A percentile compares a stretch with the other conserved stretches of the same genome.
Conservation (phyloP, 2,329 filamentous ascomycete species). For the Fusarium sp. region DNA sequence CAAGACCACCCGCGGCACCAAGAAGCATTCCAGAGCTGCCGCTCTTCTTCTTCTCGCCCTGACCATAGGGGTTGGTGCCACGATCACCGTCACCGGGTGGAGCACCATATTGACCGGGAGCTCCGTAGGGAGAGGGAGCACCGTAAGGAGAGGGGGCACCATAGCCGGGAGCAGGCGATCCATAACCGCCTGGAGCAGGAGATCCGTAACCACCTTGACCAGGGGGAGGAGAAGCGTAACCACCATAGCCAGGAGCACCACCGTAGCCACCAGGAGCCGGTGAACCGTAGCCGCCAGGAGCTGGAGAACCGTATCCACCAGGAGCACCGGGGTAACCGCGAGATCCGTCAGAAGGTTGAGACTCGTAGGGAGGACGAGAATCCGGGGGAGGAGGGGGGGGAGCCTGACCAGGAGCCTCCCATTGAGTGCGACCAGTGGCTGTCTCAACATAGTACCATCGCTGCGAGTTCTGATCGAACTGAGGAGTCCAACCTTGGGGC, state of each 20-base stretch:
- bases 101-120: slow-evolving; percentile 27
- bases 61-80: slow-evolving; percentile 35
- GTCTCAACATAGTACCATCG: slow-evolving; percentile 76
- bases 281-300: slow-evolving; percentile 37
- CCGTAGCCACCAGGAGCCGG: slow-evolving; percentile 33
- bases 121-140: slow-evolving; percentile 30
- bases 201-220: slow-evolving; percentile 34
- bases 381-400: slow-evolving; percentile 42
- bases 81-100: slow-evolving; percentile 18
- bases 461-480: slow-evolving; percentile 71
- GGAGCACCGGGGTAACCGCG: slow-evolving; percentile 43
- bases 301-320: slow-evolving; percentile 38
- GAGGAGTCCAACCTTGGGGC: slow-evolving; percentile 71
- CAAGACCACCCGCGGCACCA: slow-evolving; percentile 70
- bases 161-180: slow-evolving; percentile 34
- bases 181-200: slow-evolving; percentile 38
- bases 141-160: slow-evolving; percentile 32
- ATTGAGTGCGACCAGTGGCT: slow-evolving; percentile 71
- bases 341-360: slow-evolving; percentile 41
- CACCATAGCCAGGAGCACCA: slow-evolving; percentile 39
- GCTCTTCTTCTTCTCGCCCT: slow-evolving; percentile 53
- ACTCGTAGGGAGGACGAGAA: slow-evolving; percentile 41
- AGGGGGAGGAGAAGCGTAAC: slow-evolving; percentile 33
- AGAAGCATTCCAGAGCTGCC: slow-evolving; percentile 67
- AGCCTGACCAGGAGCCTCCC: slow-evolving; percentile 66